phyloP scores from a whole-genome alignment of 768 basidiomycete genomes.

The Rhizopogon salebrosus region DNA sequence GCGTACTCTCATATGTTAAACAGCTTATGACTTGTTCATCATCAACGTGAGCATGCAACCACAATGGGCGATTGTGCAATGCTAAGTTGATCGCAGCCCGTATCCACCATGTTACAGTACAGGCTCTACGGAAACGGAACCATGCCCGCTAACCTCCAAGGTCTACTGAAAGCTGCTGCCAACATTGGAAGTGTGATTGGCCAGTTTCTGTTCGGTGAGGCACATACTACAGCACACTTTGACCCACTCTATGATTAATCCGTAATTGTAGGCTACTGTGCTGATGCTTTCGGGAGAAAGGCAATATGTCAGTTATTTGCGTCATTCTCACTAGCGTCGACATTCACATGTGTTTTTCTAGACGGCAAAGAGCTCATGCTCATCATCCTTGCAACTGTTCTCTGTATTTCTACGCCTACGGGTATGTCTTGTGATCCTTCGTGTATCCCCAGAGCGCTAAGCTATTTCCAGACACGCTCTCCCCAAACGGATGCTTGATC shows the following conservation, averaged over 20 bases:
- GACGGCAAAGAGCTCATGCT: slow-evolving; percentile 79
- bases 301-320: slow-evolving; percentile 44
- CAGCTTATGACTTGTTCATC: slow-evolving; percentile 68
- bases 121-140: slow-evolving; percentile 48
- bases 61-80: not conserved
- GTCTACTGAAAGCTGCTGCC: slow-evolving; percentile 60
- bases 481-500: slow-evolving; percentile 47
- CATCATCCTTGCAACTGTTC: slow-evolving; percentile 73
- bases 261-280: slow-evolving; percentile 45
- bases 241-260: not conserved
- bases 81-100: slow-evolving; percentile 38
- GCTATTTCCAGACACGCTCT: slow-evolving; percentile 36
- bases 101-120: slow-evolving; percentile 63
- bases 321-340: not conserved
- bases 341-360: slow-evolving; percentile 17
- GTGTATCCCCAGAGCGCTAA: not conserved
- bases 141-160: slow-evolving; percentile 52
- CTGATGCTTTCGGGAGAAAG: slow-evolving; percentile 65
- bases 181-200: slow-evolving; percentile 73
- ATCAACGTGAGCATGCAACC: slow-evolving; percentile 45
- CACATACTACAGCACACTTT: not conserved
- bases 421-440: slow-evolving; percentile 20
- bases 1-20: slow-evolving; percentile 2
- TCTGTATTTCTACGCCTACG: slow-evolving; percentile 63
- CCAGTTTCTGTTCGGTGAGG: slow-evolving; percentile 55